Evolutionary conservation across 2,329 filamentous ascomycete genomes (phyloP).

Genomic region (Phialemoniopsis sp.): DNA sequence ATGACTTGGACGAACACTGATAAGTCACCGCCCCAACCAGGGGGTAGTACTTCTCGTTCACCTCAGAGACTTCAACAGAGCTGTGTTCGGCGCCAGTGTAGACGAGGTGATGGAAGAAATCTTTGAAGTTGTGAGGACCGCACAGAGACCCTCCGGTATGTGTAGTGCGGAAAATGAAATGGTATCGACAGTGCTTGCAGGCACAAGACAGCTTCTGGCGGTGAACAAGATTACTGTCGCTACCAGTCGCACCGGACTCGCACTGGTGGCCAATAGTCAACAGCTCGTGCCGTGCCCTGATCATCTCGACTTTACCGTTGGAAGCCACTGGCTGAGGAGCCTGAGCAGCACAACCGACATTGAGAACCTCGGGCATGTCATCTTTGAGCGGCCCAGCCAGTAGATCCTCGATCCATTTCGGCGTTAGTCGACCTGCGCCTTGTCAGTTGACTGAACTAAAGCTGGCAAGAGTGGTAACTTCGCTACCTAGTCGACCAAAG

Average conservation of each 20-base stretch:
- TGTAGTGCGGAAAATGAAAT: conserved; percentile 22
- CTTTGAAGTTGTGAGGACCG: conserved; percentile 2
- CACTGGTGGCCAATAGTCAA: conserved; percentile 14
- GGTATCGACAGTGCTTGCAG: conserved; percentile 24
- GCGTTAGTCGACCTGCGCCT: conserved; percentile 12
- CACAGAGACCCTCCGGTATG: conserved; percentile 6
- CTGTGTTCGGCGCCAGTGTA: not conserved
- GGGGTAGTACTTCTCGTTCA: conserved; percentile 30
- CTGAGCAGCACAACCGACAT: conserved; percentile 8
- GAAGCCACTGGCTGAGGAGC: not conserved
- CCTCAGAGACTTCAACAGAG: too few species aligned
- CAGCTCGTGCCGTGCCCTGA: conserved; percentile 9
- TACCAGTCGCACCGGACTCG: not conserved
- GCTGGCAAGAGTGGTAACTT: too few species aligned
- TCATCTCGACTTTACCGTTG: conserved; percentile 7
- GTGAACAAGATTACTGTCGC: too few species aligned
- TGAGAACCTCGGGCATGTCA: conserved; percentile 1
- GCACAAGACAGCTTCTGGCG: conserved; percentile 15
- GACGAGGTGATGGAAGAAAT: conserved; percentile 9
- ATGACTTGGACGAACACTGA: conserved; percentile 34
- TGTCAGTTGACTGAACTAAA: too few species aligned
- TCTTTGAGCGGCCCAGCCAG: conserved; percentile 7
- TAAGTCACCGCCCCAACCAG: conserved; percentile 29
- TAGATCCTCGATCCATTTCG: conserved; percentile 15
- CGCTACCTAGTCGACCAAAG: too few species aligned